phyloP scores from a whole-genome alignment of 208 protist species.

The Trichomonas tenax region DNA sequence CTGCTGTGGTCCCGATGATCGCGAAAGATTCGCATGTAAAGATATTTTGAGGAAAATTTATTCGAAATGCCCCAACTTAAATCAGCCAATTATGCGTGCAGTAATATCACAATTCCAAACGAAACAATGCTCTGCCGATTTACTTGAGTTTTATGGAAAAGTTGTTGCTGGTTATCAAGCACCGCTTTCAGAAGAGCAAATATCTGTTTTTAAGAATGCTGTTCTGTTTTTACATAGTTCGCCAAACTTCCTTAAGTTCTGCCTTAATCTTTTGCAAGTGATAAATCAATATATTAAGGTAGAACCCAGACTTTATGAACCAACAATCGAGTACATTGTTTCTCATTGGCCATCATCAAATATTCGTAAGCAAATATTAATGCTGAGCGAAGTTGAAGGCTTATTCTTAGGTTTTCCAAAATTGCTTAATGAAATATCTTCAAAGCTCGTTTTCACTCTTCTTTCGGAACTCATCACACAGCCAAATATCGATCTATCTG shows the following conservation, averaged over 20 bases:
- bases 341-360: neutral
- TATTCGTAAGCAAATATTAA: neutral
- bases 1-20: neutral
- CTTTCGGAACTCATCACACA: neutral
- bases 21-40: neutral
- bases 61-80: neutral
- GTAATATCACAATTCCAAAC: neutral
- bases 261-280: neutral
- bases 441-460: neutral
- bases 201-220: neutral
- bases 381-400: neutral
- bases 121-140: neutral
- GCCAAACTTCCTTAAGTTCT: neutral
- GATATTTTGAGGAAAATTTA: constrained; percentile 1
- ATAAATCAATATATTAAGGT: neutral
- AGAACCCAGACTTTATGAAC: neutral
- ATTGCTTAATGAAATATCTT: neutral
- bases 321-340: neutral
- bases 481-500: neutral
- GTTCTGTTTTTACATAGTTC: neutral
- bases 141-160: neutral
- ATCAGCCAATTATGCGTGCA: neutral
- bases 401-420: neutral
- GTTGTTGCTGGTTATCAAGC: neutral
- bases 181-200: neutral